Base-by-base conservation (phyloP, 1,284 basidiomycete species). In the Boletus mariae region DNA sequence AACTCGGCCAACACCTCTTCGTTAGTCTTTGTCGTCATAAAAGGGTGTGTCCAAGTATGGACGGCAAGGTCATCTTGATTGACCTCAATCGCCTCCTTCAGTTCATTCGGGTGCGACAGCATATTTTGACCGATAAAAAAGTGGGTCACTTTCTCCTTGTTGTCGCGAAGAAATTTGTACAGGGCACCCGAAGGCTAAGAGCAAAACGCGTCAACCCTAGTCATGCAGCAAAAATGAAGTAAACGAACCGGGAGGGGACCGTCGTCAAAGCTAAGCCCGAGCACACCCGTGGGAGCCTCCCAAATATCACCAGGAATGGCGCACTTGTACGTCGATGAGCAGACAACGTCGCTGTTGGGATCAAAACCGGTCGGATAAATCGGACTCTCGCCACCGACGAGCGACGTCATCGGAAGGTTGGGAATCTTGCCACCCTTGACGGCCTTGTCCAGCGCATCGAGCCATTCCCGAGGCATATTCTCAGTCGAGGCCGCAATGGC, bases 71-170 rank as follows among this genome's bases (percentile, higher is more conserved):
- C 88, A 52, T 79, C 75, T 15, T 77, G 71, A 48, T 75, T 75
- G 25, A 76, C 62, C 42, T 73, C 66, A 61, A 80, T 83, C 3
- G 82, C 81, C 12, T 68, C 62, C 51, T 71, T 56, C 69, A 92
- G 89, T 45, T 77, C 62, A 26, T 75, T 65, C 9, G 82, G 78
- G 65, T 86, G 73, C 47, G 69, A 54, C 31, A 85, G 62, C 57
- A 94, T 87, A 63, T 90, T 85, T 31, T 75, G 61, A 28, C 92
- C 92, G 60, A 94, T 93, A 73, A 91, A 80, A 67, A 93, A 94
- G 68, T 93, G 90, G 1, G 91, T 94, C 2, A 83, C 81, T 8
- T 66, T 76, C 53, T 83, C 68, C 50, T 83, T 78, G 53, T 91
- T 77, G n/a, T 72, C 51, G 57, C 76, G 58, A 47, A 93, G 73